Evolutionary conservation across 768 basidiomycete species (phyloP).

Genomic region (Dendrothele bispora): DNA sequence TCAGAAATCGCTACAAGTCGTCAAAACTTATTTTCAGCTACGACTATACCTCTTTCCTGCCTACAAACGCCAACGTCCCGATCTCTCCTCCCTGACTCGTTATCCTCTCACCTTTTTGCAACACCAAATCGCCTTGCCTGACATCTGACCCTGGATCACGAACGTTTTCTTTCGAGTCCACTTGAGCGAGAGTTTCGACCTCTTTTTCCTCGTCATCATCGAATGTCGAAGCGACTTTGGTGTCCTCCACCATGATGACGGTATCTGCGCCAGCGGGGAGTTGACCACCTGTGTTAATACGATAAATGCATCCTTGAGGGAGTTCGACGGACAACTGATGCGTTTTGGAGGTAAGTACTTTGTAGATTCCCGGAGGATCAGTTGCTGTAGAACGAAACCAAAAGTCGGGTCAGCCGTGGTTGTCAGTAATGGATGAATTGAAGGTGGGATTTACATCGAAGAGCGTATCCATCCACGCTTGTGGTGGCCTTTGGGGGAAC

Average conservation of each 20-base stretch:
- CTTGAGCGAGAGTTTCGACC: constrained; percentile 65
- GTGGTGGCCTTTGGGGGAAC: constrained; percentile 70
- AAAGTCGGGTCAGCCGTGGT: background rate
- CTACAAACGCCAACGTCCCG: constrained; percentile 80
- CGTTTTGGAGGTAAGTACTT: constrained; percentile 59
- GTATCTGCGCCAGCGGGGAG: constrained; percentile 74
- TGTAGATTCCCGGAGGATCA: constrained; percentile 64
- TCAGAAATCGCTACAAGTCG: constrained; percentile 12
- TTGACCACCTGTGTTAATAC: constrained; percentile 86
- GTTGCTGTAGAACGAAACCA: constrained; percentile 47
- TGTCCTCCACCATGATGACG: constrained; percentile 94
- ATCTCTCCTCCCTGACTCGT: constrained; percentile 76
- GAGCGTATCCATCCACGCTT: constrained; percentile 87
- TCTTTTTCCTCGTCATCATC: constrained; percentile 64
- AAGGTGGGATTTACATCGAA: constrained; percentile 51
- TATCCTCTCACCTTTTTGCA: constrained; percentile 62
- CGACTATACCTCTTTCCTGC: constrained; percentile 70
- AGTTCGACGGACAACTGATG: constrained; percentile 51
- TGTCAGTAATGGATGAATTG: background rate
- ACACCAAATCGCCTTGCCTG: constrained; percentile 60
- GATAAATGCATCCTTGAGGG: constrained; percentile 55
- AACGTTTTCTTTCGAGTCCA: constrained; percentile 69
- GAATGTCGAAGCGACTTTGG: constrained; percentile 60
- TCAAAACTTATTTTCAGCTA: too few relatives aligned
- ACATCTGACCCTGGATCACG: constrained; percentile 77